phyloP scores from a whole-genome alignment of 2,329 filamentous ascomycete genomes.

The Fusarium sarcochroum region DNA sequence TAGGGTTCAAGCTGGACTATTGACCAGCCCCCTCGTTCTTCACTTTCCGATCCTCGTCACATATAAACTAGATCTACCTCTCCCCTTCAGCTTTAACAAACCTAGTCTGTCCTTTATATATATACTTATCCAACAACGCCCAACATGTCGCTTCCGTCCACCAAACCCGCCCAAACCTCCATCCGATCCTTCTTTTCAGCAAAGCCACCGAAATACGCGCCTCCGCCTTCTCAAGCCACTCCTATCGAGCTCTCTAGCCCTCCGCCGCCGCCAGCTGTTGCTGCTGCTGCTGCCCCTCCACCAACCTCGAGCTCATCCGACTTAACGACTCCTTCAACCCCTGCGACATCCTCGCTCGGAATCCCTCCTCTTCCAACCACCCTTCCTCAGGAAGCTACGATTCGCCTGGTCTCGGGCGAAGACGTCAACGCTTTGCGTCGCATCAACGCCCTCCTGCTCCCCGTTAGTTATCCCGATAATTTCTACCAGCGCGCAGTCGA shows the following conservation, averaged over 20 bases:
- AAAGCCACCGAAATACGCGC: slow-evolving; percentile 58
- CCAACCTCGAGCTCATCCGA: slow-evolving; percentile 45
- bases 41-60: background rate
- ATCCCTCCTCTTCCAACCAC: slow-evolving; percentile 52
- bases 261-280: slow-evolving; percentile 36
- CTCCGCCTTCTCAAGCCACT: slow-evolving; percentile 50
- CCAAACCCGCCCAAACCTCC: slow-evolving; percentile 64
- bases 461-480: slow-evolving; percentile 73
- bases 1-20: slow-evolving; percentile 7
- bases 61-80: background rate
- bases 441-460: slow-evolving; percentile 75
- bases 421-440: slow-evolving; percentile 73
- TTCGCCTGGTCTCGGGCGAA: slow-evolving; percentile 63
- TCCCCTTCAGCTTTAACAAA: background rate
- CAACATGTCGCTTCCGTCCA: slow-evolving; percentile 58
- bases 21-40: slow-evolving; percentile 11
- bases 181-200: slow-evolving; percentile 74
- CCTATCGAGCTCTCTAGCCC: slow-evolving; percentile 39
- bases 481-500: slow-evolving; percentile 72
- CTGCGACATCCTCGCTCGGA: slow-evolving; percentile 28
- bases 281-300: slow-evolving; percentile 49
- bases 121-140: slow-evolving; percentile 4
- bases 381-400: slow-evolving; percentile 64
- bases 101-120: background rate
- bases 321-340: slow-evolving; percentile 5